Percentiles rank a stretch among this genome's conserved stretches.
Evolutionary conservation across 1,284 basidiomycete genomes (phyloP).

Genomic region (Ganoderma sp.): DNA sequence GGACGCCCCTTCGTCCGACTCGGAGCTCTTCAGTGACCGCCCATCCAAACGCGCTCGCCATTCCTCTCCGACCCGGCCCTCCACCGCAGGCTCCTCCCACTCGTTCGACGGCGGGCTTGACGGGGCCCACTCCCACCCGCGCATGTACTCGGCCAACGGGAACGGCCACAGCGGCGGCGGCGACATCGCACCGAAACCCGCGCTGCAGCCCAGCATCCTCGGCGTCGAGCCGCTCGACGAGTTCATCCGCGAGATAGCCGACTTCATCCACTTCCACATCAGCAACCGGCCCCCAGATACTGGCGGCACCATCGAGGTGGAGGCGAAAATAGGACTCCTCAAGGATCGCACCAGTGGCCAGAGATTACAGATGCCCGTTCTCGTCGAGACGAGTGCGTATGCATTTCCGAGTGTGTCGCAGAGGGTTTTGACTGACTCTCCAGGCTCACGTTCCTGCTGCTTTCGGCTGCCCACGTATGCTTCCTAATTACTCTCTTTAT

Average conservation of each 20-base stretch:
- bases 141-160: slow-evolving; percentile 29
- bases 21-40: slow-evolving; percentile 36
- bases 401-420: slow-evolving; percentile 16
- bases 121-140: slow-evolving; percentile 11
- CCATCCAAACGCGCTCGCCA: slow-evolving; percentile 42
- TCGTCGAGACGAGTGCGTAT: slow-evolving; percentile 86
- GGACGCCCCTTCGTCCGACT: slow-evolving; percentile 37
- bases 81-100: slow-evolving; percentile 11
- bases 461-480: not conserved
- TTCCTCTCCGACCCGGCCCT: slow-evolving; percentile 22
- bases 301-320: slow-evolving; percentile 71
- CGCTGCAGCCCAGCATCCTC: slow-evolving; percentile 87
- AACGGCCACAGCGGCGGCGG: slow-evolving; percentile 21
- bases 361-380: slow-evolving; percentile 74
- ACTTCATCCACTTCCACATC: slow-evolving; percentile 84
- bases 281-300: slow-evolving; percentile 54
- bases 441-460: not conserved
- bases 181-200: slow-evolving; percentile 45
- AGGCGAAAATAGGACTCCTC: slow-evolving; percentile 91
- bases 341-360: slow-evolving; percentile 62
- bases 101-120: slow-evolving; percentile 9
- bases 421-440: slow-evolving; percentile 15
- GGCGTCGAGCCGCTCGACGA: slow-evolving; percentile 94
- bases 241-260: slow-evolving; percentile 89
- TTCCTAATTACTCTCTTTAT: not conserved